Evolutionary conservation across 75 land plant genomes (phyloP).

Genomic region (Isoetes taiwanensis): DNA sequence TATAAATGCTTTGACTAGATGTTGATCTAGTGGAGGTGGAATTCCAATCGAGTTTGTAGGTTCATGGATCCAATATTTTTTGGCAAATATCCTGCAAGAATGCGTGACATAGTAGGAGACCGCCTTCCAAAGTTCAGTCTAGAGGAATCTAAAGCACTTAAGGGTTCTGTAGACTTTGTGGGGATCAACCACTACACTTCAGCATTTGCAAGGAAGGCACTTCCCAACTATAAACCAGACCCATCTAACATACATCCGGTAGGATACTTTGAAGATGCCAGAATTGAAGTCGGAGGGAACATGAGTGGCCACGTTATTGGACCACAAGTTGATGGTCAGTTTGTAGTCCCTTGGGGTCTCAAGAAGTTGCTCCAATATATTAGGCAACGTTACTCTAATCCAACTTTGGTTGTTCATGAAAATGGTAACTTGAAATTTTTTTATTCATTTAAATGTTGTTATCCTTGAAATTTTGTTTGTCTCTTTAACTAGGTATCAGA

Average conservation of each 20-base stretch:
- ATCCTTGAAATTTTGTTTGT: too few relatives aligned
- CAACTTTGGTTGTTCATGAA: constrained; percentile 55
- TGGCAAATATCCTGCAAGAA: not conserved
- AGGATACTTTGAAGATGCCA: too few relatives aligned
- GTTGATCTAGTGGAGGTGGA: not conserved
- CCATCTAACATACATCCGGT: too few relatives aligned
- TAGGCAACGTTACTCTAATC: constrained; percentile 45
- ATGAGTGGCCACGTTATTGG: too few relatives aligned
- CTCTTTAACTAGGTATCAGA: too few relatives aligned
- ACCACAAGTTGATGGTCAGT: too few relatives aligned
- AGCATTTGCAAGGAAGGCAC: too few relatives aligned
- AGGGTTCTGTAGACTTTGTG: not conserved
- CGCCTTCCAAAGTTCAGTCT: not conserved
- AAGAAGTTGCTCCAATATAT: constrained; percentile 37
- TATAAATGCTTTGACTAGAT: too few relatives aligned
- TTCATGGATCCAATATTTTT: not conserved
- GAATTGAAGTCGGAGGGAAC: too few relatives aligned
- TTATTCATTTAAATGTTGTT: too few relatives aligned
- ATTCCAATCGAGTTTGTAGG: not conserved
- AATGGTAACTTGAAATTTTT: constrained; percentile 64
- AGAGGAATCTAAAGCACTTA: not conserved
- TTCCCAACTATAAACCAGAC: too few relatives aligned
- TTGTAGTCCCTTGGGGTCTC: constrained; percentile 32
- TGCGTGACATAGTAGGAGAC: not conserved
- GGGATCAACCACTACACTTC: constrained; percentile 5